Evolutionary conservation across 2,329 filamentous ascomycete species (phyloP).

Genomic region (Aspergillus sojae): DNA sequence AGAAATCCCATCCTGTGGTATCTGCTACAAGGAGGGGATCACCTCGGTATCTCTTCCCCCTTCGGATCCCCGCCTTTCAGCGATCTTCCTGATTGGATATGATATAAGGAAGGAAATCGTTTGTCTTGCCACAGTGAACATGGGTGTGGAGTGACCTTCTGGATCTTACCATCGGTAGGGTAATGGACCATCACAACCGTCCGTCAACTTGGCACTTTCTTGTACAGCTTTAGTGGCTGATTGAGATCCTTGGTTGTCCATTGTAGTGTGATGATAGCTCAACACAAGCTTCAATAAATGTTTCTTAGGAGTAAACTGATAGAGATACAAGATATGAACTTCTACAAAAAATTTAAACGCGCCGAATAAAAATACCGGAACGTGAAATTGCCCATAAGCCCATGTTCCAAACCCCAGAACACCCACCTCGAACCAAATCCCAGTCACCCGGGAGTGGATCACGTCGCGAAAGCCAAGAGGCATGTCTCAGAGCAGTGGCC

Average conservation of each 20-base stretch:
- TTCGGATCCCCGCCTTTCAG: not conserved
- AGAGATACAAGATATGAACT: not conserved
- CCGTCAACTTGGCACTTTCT: not conserved
- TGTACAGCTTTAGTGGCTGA: not conserved
- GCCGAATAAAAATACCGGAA: not conserved
- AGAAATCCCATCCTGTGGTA: not conserved
- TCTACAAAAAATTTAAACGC: not conserved
- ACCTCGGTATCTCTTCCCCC: not conserved
- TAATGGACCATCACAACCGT: not conserved
- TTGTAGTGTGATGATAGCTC: too few species aligned
- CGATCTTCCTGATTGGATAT: too few species aligned
- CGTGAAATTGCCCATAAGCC: not conserved
- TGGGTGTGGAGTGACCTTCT: not conserved
- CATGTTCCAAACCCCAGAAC: not conserved
- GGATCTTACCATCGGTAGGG: not conserved
- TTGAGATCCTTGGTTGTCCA: too few species aligned
- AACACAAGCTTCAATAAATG: not conserved
- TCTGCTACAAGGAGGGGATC: not conserved
- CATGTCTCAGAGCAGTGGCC: conserved; percentile 1
- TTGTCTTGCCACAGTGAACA: not conserved
- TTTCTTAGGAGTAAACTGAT: not conserved
- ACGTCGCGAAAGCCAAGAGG: not conserved
- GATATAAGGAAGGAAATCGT: not conserved
- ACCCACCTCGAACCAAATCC: not conserved
- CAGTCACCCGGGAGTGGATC: not conserved